A percentile compares a stretch with the other conserved stretches of the same genome.
These are phyloP conservation scores for Wickerhamomyces bovis DNA, from an alignment of 805 yeast genomes.

Conservation along the genomic window DNA sequence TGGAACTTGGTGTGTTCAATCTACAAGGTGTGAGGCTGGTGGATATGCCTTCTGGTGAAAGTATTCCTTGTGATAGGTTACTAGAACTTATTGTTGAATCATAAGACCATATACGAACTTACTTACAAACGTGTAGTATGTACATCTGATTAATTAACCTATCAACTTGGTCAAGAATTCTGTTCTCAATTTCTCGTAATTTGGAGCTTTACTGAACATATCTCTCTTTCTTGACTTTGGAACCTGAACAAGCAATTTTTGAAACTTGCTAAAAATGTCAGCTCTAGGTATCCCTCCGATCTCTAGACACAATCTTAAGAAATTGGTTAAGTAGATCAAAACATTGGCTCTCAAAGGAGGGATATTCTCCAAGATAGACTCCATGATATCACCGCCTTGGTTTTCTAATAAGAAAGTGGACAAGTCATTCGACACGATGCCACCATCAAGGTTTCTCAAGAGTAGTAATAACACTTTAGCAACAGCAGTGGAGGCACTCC, in stretches of 20 bases:
- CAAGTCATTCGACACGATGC: slow-evolving; percentile 32
- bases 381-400: slow-evolving; percentile 24
- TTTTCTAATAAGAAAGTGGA: slow-evolving; percentile 20
- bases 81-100: slow-evolving; percentile 52
- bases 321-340: slow-evolving; percentile 33
- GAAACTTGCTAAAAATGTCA: slow-evolving; percentile 24
- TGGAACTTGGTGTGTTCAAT: slow-evolving; percentile 58
- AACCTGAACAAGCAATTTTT: slow-evolving; percentile 24
- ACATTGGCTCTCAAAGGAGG: slow-evolving; percentile 38
- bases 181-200: slow-evolving; percentile 25
- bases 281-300: slow-evolving; percentile 19
- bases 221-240: slow-evolving; percentile 27
- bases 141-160: slow-evolving; percentile 5
- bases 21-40: slow-evolving; percentile 60
- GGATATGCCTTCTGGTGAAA: slow-evolving; percentile 60
- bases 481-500: slow-evolving; percentile 22
- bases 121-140: background rate
- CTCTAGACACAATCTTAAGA: slow-evolving; percentile 29
- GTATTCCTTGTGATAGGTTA: slow-evolving; percentile 62
- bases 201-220: slow-evolving; percentile 15
- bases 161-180: slow-evolving; percentile 26
- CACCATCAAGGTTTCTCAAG: slow-evolving; percentile 32
- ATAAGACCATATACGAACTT: background rate
- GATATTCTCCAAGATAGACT: slow-evolving; percentile 31
- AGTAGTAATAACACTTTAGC: slow-evolving; percentile 25